phyloP scores from a whole-genome alignment of 2,329 filamentous ascomycete genomes.

The Akanthomyces dipterigenus region DNA sequence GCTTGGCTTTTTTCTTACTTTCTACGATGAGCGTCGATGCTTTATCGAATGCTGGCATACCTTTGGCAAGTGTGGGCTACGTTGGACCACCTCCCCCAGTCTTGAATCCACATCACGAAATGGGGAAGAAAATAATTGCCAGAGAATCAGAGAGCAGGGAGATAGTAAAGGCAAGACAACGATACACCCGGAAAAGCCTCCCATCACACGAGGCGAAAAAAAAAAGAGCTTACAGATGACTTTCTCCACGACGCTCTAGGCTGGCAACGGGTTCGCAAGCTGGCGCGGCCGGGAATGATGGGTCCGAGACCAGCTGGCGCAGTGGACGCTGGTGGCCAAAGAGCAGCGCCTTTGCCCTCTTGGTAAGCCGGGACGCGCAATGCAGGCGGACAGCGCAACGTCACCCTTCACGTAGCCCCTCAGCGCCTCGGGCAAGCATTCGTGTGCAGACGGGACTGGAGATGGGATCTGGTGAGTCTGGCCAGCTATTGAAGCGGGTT shows the following conservation, averaged over 20 bases:
- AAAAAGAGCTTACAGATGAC: neutral
- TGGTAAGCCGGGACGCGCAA: slow-evolving; percentile 9
- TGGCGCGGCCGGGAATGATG: slow-evolving; percentile 4
- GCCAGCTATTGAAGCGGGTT: too few species aligned
- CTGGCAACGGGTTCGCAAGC: neutral
- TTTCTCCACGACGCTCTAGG: neutral
- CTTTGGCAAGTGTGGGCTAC: neutral
- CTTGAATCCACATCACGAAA: neutral
- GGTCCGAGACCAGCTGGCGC: neutral
- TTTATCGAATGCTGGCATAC: neutral
- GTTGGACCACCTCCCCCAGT: neutral
- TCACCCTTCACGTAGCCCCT: slow-evolving; percentile 8
- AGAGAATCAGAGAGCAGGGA: neutral
- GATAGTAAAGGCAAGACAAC: neutral
- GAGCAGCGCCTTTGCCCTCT: neutral
- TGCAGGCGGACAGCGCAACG: slow-evolving; percentile 10
- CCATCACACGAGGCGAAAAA: neutral
- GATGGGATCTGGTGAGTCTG: too few species aligned
- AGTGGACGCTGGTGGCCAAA: neutral
- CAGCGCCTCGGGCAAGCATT: neutral
- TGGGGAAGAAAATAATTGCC: neutral
- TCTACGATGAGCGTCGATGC: neutral
- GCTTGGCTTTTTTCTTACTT: neutral
- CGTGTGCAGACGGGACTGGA: neutral
- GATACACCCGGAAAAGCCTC: neutral